Evolutionary conservation across 2,329 filamentous ascomycete species (phyloP).

Genomic region (Aphanocladium album): DNA sequence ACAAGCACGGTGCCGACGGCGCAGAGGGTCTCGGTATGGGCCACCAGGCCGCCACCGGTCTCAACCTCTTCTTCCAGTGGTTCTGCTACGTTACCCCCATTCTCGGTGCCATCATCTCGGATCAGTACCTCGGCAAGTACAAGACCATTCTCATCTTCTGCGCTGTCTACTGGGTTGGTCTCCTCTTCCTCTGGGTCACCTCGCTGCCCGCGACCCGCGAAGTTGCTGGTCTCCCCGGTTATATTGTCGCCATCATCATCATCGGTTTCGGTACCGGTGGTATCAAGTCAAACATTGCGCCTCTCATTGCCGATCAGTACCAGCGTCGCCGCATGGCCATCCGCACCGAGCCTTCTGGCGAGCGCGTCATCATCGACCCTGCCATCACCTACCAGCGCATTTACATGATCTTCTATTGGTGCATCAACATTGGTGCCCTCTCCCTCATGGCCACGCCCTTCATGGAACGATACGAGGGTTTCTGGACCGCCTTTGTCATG

Average conservation of each 20-base stretch:
- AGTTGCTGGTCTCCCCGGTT: conserved; percentile 42
- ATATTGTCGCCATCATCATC: conserved; percentile 53
- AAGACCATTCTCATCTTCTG: conserved; percentile 57
- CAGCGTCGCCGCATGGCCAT: conserved; percentile 47
- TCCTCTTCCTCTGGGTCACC: conserved; percentile 49
- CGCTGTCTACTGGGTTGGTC: conserved; percentile 52
- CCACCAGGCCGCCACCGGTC: conserved; percentile 48
- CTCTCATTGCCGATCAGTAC: conserved; percentile 62
- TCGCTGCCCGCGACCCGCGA: conserved; percentile 35
- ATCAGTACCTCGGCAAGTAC: conserved; percentile 56
- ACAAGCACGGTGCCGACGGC: conserved; percentile 28
- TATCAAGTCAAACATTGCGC: conserved; percentile 62
- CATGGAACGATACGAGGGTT: conserved; percentile 62
- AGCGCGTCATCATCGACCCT: conserved; percentile 62
- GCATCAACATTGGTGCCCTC: conserved; percentile 69
- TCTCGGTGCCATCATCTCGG: conserved; percentile 50
- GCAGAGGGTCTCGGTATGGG: conserved; percentile 51
- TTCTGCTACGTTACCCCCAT: conserved; percentile 40
- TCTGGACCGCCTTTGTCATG: conserved; percentile 60
- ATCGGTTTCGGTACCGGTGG: conserved; percentile 64
- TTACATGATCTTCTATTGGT: conserved; percentile 71
- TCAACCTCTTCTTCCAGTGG: conserved; percentile 53
- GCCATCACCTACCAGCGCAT: conserved; percentile 61
- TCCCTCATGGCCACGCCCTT: conserved; percentile 62
- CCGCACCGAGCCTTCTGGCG: conserved; percentile 42